phyloP scores from a whole-genome alignment of 2,329 filamentous ascomycete genomes.

The Penicillium palitans region DNA sequence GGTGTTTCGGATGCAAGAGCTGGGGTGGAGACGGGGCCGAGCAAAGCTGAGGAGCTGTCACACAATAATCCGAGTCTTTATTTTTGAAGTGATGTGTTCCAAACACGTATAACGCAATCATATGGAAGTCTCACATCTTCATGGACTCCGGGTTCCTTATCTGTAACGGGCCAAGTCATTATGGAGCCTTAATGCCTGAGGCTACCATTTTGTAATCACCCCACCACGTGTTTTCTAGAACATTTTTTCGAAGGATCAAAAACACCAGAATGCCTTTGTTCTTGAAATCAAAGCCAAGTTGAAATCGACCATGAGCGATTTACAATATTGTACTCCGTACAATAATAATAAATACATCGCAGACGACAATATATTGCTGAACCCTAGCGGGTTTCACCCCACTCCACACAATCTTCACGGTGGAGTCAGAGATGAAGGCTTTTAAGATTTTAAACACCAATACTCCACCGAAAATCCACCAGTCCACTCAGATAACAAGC shows the following conservation, averaged over 20 bases:
- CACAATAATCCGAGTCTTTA: constrained; percentile 21
- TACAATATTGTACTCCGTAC: not conserved
- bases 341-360: not conserved
- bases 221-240: not conserved
- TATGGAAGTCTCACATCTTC: not conserved
- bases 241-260: not conserved
- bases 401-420: constrained; percentile 3
- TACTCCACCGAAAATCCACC: constrained; percentile 5
- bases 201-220: not conserved
- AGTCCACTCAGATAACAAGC: constrained; percentile 2
- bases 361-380: not conserved
- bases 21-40: constrained; percentile 2
- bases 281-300: not conserved
- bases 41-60: constrained; percentile 21
- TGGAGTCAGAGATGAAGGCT: constrained; percentile 2
- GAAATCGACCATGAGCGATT: not conserved
- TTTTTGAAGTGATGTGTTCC: constrained; percentile 17
- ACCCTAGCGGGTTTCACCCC: constrained; percentile 2
- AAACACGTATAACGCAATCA: not conserved
- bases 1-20: not conserved
- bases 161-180: constrained; percentile 2
- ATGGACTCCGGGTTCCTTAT: not conserved
- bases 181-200: not conserved
- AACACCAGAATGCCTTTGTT: not conserved
- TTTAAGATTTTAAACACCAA: constrained; percentile 1